A percentile compares a stretch with the other conserved stretches of the same genome.
phyloP scores from a whole-genome alignment of 345 rosid genomes.

The Linum lewisii region DNA sequence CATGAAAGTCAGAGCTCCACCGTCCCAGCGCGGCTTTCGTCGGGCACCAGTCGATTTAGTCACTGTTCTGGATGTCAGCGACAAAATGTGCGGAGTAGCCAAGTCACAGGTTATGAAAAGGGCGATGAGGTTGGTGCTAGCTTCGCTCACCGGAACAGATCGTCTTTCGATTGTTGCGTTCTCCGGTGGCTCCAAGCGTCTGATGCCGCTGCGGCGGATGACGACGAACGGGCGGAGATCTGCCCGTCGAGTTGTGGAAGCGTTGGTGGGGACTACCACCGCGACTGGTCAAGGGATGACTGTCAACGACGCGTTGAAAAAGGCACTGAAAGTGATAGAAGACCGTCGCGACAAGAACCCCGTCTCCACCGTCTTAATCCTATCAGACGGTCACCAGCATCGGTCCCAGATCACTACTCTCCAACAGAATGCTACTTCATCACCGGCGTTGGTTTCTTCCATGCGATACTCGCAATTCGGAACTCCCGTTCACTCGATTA shows the following conservation, averaged over 20 bases:
- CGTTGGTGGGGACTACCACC: constrained; percentile 34
- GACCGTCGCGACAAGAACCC: constrained; percentile 80
- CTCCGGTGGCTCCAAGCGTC: constrained; percentile 57
- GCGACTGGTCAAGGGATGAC: constrained; percentile 39
- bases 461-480: constrained; percentile 45
- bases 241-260: constrained; percentile 57
- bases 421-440: constrained; percentile 20
- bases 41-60: constrained; percentile 71
- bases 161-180: constrained; percentile 78
- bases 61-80: constrained; percentile 55
- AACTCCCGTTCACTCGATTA: constrained; percentile 51
- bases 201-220: constrained; percentile 63
- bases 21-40: constrained; percentile 19
- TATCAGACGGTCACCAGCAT: constrained; percentile 49
- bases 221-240: constrained; percentile 55
- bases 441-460: constrained; percentile 31
- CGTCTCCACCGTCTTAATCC: constrained; percentile 39
- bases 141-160: constrained; percentile 47
- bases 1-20: constrained; percentile 55
- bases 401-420: constrained; percentile 20
- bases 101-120: constrained; percentile 52
- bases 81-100: constrained; percentile 28
- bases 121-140: constrained; percentile 46
- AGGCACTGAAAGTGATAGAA: constrained; percentile 75
- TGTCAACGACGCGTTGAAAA: constrained; percentile 67